phyloP scores from a whole-genome alignment of 148 eudicot genomes.

The Cornus controversa region DNA sequence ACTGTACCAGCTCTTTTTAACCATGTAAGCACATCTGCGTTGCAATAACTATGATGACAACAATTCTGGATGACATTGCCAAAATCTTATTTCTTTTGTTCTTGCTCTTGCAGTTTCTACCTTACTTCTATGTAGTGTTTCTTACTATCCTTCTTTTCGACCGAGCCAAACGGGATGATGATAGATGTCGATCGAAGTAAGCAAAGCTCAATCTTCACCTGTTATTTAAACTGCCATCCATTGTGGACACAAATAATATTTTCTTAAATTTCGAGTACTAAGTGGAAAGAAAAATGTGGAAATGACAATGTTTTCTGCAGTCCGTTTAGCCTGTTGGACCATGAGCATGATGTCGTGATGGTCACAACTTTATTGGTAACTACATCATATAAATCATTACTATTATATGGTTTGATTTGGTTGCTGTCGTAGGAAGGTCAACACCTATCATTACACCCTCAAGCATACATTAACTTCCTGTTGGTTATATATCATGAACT shows the following conservation, averaged over 20 bases:
- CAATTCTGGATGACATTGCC: background rate
- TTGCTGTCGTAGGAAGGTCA: too few species aligned
- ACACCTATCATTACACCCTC: background rate
- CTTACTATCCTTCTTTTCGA: conserved; percentile 85
- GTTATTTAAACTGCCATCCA: background rate
- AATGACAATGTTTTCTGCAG: background rate
- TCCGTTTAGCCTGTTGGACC: background rate
- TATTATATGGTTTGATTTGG: background rate
- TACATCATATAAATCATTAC: background rate
- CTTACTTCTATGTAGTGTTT: conserved; percentile 87
- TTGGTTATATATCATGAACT: too few species aligned
- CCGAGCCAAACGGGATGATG: conserved; percentile 94
- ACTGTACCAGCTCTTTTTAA: conserved; percentile 87
- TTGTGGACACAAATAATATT: background rate
- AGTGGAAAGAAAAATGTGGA: background rate
- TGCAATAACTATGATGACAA: background rate
- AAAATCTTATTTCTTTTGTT: background rate
- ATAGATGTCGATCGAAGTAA: conserved; percentile 89
- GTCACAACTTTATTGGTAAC: background rate
- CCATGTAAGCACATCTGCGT: conserved; percentile 54
- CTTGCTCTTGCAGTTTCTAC: conserved; percentile 64
- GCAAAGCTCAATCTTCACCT: conserved; percentile 15
- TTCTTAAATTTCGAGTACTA: background rate
- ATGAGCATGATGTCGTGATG: background rate
- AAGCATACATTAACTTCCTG: background rate